Evolutionary conservation across 2,329 filamentous ascomycete genomes (phyloP), one percentile per base, ranked within the genome.

Genomic region (Seiridium cupressi): DNA sequence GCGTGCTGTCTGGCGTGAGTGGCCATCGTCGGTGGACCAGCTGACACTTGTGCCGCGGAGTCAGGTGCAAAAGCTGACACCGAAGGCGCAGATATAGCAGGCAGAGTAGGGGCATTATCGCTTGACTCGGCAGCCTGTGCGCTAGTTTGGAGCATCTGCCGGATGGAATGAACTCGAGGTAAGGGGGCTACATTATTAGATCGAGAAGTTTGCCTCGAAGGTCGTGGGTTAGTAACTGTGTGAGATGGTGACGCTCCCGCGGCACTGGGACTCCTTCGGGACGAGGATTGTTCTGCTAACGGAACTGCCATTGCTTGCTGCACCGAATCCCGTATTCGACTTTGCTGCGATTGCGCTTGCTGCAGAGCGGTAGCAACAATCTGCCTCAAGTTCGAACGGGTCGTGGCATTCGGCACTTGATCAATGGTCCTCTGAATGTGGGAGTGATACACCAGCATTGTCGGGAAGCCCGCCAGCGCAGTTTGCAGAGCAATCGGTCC

Each of bases 361-460:
- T 80, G 71, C 31, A 84, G 62, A 4, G 81, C 79, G 10, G 74
- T 73, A 31, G 77, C 78, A 3, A 86, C 79, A 0, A 79, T 76
- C 59, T 81, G 76, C 47, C 84, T 77, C 8, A 86, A 73, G 60
- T 83, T 80, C 3, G 78, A 75, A 42, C 82, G 76, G 11, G 76
- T 66, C 38, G 80, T 74, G 0, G 81, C 76, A 49, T 81, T 84
- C 0, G 76, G 69, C 58, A 85, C 79, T 2, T 79, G 75, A 61
- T 84, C 81, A 44, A 87, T 86, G 4, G 77, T 76, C 0, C 75
- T 69, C 62, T 84, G 80, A 5, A 87, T 74, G 53, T 83, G 77
- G 5, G 69, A 72, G 55, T 82, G 78, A 62, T 79, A 81, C 4
- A 73, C 72, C 4, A 86, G 72, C 62, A 84, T 77, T 3, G 75